Percentiles rank a stretch among this genome's conserved stretches.
phyloP scores from a whole-genome alignment of 1,284 basidiomycete genomes.

The Amylostereum areolatum region DNA sequence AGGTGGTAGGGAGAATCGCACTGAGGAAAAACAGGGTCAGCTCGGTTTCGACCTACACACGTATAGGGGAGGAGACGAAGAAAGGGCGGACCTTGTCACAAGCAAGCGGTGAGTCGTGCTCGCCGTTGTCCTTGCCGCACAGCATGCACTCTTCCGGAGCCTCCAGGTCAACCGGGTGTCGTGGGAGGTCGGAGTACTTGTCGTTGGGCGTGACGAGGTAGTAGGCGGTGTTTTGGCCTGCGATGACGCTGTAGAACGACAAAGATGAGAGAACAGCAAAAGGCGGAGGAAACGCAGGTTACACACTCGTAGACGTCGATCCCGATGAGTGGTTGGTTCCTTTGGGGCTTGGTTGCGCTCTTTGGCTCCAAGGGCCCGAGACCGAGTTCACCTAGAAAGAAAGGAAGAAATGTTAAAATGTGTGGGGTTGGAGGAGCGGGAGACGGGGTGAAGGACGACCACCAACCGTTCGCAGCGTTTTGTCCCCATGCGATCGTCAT shows the following conservation, averaged over 20 bases:
- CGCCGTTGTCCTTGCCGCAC: slow-evolving; percentile 64
- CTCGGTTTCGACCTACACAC: not conserved
- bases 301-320: slow-evolving; percentile 76
- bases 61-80: slow-evolving; percentile 1
- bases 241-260: slow-evolving; percentile 56
- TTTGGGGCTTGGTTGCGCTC: slow-evolving; percentile 81
- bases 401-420: not conserved
- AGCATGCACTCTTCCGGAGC: slow-evolving; percentile 67
- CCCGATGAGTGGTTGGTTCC: slow-evolving; percentile 64
- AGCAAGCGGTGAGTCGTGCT: slow-evolving; percentile 65
- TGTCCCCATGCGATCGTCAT: slow-evolving; percentile 90
- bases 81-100: slow-evolving; percentile 71
- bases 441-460: slow-evolving; percentile 6
- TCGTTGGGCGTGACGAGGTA: slow-evolving; percentile 71
- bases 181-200: slow-evolving; percentile 64
- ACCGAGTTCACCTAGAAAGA: slow-evolving; percentile 58
- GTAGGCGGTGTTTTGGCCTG: slow-evolving; percentile 81
- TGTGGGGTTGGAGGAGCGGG: not conserved
- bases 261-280: slow-evolving; percentile 2
- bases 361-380: slow-evolving; percentile 76
- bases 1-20: slow-evolving; percentile 90
- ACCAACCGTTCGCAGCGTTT: slow-evolving; percentile 64
- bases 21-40: slow-evolving; percentile 27
- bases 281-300: not conserved
- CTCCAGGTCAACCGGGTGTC: slow-evolving; percentile 70